phyloP scores from a whole-genome alignment of 2,329 filamentous ascomycete species.

The Arachnomyces sp. region DNA sequence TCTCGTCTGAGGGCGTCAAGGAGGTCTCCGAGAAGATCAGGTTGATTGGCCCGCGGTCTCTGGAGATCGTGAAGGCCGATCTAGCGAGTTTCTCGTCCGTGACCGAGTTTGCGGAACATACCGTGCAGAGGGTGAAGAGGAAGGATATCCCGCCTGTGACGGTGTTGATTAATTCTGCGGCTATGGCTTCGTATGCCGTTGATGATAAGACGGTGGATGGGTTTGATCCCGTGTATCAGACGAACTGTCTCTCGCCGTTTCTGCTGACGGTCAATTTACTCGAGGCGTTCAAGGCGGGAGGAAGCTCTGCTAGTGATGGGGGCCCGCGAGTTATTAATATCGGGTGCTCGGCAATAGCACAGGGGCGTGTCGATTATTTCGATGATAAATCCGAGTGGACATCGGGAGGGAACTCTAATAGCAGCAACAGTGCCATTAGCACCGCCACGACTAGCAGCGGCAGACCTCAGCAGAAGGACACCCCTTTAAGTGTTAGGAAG shows the following conservation, averaged over 20 bases:
- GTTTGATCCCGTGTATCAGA: slow-evolving; percentile 30
- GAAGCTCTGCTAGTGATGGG: slow-evolving; percentile 22
- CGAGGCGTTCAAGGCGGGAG: slow-evolving; percentile 26
- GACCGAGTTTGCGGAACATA: slow-evolving; percentile 22
- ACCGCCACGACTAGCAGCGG: slow-evolving; percentile 5
- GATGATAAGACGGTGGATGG: slow-evolving; percentile 26
- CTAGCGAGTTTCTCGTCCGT: slow-evolving; percentile 26
- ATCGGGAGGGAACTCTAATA: too few species aligned
- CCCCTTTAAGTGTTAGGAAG: slow-evolving; percentile 22
- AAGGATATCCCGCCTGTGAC: slow-evolving; percentile 29
- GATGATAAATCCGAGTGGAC: slow-evolving; percentile 10
- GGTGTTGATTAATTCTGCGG: slow-evolving; percentile 26
- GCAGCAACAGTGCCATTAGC: too few species aligned
- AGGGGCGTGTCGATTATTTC: slow-evolving; percentile 26
- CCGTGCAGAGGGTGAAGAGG: slow-evolving; percentile 24
- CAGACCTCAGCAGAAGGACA: slow-evolving; percentile 14
- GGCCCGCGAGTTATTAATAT: slow-evolving; percentile 30
- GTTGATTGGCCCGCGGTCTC: slow-evolving; percentile 25
- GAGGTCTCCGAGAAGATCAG: slow-evolving; percentile 22
- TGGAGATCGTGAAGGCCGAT: slow-evolving; percentile 25
- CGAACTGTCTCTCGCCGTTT: slow-evolving; percentile 29
- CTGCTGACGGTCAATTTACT: slow-evolving; percentile 28
- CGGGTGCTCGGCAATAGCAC: slow-evolving; percentile 25
- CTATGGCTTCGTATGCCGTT: slow-evolving; percentile 24
- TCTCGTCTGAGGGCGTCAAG: slow-evolving; percentile 22